A percentile compares a stretch with the other conserved stretches of the same genome.
phyloP scores from a whole-genome alignment of 106 monocot species.

The Chionographis japonica region DNA sequence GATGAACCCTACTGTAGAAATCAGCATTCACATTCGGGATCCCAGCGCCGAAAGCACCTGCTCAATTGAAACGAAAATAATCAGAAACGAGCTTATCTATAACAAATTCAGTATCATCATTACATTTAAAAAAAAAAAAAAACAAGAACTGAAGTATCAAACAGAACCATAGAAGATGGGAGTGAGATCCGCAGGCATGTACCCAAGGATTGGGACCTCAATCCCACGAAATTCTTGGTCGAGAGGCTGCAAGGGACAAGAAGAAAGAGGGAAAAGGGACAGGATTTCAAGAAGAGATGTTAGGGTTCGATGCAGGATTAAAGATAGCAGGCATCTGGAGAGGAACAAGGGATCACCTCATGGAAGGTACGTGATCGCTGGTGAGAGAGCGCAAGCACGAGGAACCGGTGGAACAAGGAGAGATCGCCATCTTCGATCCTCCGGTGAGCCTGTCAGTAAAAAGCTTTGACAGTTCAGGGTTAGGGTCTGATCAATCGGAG shows the following conservation, averaged over 20 bases:
- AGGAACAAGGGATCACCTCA: slow-evolving; percentile 7
- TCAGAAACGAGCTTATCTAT: neutral
- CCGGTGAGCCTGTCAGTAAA: too few species aligned
- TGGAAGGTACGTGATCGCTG: slow-evolving; percentile 7
- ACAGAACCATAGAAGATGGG: too few species aligned
- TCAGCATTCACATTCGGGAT: slow-evolving; percentile 42
- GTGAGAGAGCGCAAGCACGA: slow-evolving; percentile 4
- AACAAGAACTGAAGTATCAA: neutral
- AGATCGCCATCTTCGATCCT: slow-evolving; percentile 14
- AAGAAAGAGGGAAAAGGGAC: neutral
- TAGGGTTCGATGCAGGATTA: too few species aligned
- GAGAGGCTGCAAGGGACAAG: slow-evolving; percentile 17
- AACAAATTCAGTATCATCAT: neutral
- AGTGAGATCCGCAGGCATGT: neutral
- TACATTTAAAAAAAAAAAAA: neutral
- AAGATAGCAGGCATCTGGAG: neutral
- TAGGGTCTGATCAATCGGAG: too few species aligned
- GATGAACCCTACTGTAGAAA: slow-evolving; percentile 42
- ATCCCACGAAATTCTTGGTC: slow-evolving; percentile 35
- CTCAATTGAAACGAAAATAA: slow-evolving; percentile 8
- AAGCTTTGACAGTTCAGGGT: too few species aligned
- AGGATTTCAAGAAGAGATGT: too few species aligned
- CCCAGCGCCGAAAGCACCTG: slow-evolving; percentile 34
- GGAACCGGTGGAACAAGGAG: slow-evolving; percentile 9
- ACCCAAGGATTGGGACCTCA: slow-evolving; percentile 44